Base-by-base conservation (phyloP, 1,284 basidiomycete genomes). In the Pseudozyma flocculosa region DNA sequence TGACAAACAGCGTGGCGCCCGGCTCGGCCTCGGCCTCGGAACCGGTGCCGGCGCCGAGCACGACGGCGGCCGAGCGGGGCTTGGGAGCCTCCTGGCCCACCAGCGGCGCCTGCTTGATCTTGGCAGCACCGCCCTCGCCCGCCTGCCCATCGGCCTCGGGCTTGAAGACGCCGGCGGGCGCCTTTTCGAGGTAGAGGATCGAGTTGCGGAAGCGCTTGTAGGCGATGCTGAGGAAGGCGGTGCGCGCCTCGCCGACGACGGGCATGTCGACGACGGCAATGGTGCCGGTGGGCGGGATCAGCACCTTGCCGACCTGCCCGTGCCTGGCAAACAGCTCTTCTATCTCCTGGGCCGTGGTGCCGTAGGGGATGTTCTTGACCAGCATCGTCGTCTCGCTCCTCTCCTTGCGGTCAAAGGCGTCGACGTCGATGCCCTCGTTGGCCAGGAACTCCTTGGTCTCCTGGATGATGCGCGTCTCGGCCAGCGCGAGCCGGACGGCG, bases 311-410 rank as follows among this genome's bases (percentile, higher is more conserved):
- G n/a, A 95, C 81, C 49, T 83, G 82, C 8, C 92, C 93, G 70
- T 90, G 87, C 0, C 84, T 83, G 29, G 85, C 84, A 72, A 98
- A 95, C 40, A 97, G 76, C 57, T 87, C 86, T 30, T 85, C 84
- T 18, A 97, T 84, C 58, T 88, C 85, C 13, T 86, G 84, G 0
- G 82, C 80, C 1, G 87, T 85, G 0, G 92, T 96, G 15, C 91
- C 91, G 72, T 89, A 95, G 0, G 94, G 93, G 40, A 98, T 92
- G 79, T 98, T 97, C 82, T 98, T 98, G 58, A 97, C 89, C 10
- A 98, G 83, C 51, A 97, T 87, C 41, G 84, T 86, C 0, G 90
- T 93, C 68, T 89, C 86, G 0, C 54, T 60, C 15, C 73, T 54
- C 22, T 54, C 43, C 10, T 29, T 46, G 36, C 43, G 51, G 8